phyloP scores from a whole-genome alignment of 1,284 basidiomycete genomes.

The Ustilago nuda region DNA sequence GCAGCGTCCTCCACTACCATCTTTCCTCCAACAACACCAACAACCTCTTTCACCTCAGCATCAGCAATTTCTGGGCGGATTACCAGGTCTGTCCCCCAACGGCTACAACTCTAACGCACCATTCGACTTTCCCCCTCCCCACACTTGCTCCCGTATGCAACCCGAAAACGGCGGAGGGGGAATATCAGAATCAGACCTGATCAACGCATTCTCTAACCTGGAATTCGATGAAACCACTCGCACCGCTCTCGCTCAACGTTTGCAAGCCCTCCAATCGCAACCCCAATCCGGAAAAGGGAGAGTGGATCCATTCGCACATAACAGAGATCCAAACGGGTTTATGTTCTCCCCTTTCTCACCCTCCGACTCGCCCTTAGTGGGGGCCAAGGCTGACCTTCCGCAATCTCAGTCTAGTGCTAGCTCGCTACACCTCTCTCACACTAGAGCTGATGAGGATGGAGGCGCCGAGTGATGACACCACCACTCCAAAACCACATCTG shows the following conservation, averaged over 20 bases:
- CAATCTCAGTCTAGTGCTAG: constrained; percentile 16
- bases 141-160: background rate
- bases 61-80: constrained; percentile 19
- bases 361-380: constrained; percentile 50
- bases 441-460: constrained; percentile 19
- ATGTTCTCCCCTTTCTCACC: constrained; percentile 59
- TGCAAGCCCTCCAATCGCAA: constrained; percentile 23
- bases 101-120: constrained; percentile 24
- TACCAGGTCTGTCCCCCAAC: constrained; percentile 17
- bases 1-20: constrained; percentile 27
- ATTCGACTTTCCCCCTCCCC: constrained; percentile 31
- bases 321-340: constrained; percentile 48
- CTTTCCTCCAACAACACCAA: constrained; percentile 39
- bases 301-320: constrained; percentile 31
- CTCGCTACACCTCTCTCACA: constrained; percentile 27
- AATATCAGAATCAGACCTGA: constrained; percentile 31
- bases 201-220: constrained; percentile 36
- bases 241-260: constrained; percentile 20
- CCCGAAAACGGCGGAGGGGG: no score
- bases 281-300: background rate
- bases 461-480: constrained; percentile 13
- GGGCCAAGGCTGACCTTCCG: constrained; percentile 43
- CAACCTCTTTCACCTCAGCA: constrained; percentile 14
- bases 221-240: constrained; percentile 40
- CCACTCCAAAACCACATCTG: background rate